Evolutionary conservation across 345 rosid species (phyloP).

Genomic region (Litchi chinensis): DNA sequence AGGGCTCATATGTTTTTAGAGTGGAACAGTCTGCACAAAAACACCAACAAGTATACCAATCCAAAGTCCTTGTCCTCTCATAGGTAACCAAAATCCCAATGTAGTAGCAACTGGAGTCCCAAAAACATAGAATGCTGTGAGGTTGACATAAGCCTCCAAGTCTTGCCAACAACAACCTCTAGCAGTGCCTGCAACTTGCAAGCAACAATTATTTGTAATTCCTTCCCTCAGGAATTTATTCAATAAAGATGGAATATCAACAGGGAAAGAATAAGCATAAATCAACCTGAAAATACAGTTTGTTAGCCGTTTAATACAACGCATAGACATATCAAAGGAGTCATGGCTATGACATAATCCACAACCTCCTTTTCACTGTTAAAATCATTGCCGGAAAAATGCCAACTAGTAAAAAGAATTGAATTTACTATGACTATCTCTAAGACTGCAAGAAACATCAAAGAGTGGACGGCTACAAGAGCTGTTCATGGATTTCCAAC

Average conservation of each 20-base stretch:
- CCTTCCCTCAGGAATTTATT: neutral
- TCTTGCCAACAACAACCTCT: slow-evolving; percentile 92
- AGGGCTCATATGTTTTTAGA: slow-evolving; percentile 48
- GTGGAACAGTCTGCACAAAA: slow-evolving; percentile 49
- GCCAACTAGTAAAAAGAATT: slow-evolving; percentile 42
- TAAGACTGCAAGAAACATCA: slow-evolving; percentile 36
- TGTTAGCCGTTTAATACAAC: slow-evolving; percentile 61
- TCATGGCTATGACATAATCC: slow-evolving; percentile 64
- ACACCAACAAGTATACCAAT: slow-evolving; percentile 70
- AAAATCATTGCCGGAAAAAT: slow-evolving; percentile 57
- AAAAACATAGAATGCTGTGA: slow-evolving; percentile 60
- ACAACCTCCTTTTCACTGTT: slow-evolving; percentile 76
- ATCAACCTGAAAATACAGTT: slow-evolving; percentile 65
- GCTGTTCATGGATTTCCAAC: slow-evolving; percentile 66
- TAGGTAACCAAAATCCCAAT: slow-evolving; percentile 59
- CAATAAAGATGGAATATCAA: neutral
- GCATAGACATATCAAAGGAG: slow-evolving; percentile 65
- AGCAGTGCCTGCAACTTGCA: slow-evolving; percentile 52
- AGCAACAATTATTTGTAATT: neutral
- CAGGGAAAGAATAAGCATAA: neutral
- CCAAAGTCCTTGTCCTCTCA: slow-evolving; percentile 78
- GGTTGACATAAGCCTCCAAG: slow-evolving; percentile 74
- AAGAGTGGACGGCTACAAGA: slow-evolving; percentile 40
- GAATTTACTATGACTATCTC: slow-evolving; percentile 46
- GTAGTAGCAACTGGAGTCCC: slow-evolving; percentile 68